phyloP scores from a whole-genome alignment of 805 yeast genomes.

The Wickerhamiella nectarea region DNA sequence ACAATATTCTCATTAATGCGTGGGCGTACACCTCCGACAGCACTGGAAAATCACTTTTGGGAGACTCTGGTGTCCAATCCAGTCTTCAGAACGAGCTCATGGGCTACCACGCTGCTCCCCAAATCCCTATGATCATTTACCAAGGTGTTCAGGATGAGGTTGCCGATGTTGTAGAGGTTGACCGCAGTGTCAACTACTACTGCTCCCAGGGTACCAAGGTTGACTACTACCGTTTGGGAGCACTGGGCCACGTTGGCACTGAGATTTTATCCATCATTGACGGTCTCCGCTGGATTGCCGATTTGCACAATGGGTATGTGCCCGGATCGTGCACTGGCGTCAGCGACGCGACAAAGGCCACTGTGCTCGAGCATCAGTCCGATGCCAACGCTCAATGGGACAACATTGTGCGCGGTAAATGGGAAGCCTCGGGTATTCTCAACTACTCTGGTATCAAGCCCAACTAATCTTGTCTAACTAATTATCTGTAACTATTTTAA shows the following conservation, averaged over 20 bases:
- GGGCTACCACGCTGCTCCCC: slow-evolving; percentile 13
- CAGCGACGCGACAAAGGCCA: slow-evolving; percentile 8
- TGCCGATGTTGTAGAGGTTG: slow-evolving; percentile 15
- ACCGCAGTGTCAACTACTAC: slow-evolving; percentile 7
- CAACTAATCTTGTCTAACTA: neutral
- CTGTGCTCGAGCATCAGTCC: neutral
- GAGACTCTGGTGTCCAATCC: neutral
- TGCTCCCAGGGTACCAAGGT: slow-evolving; percentile 4
- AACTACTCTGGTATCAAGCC: neutral
- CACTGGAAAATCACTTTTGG: slow-evolving; percentile 3
- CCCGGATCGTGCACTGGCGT: slow-evolving; percentile 1
- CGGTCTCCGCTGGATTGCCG: neutral
- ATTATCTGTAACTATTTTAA: no score
- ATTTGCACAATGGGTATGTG: slow-evolving; percentile 3
- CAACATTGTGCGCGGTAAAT: neutral
- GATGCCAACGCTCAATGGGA: neutral
- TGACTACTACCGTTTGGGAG: slow-evolving; percentile 6
- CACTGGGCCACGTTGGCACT: slow-evolving; percentile 6
- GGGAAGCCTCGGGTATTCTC: neutral
- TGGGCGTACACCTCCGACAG: slow-evolving; percentile 14
- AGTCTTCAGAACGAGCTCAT: slow-evolving; percentile 13
- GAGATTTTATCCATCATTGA: slow-evolving; percentile 4
- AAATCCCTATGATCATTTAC: slow-evolving; percentile 17
- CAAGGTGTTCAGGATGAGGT: slow-evolving; percentile 19
- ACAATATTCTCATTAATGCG: slow-evolving; percentile 15